These are phyloP conservation scores for Boletellus deceptivus DNA, from an alignment of 1,284 basidiomycete genomes.

Conservation along the genomic window DNA sequence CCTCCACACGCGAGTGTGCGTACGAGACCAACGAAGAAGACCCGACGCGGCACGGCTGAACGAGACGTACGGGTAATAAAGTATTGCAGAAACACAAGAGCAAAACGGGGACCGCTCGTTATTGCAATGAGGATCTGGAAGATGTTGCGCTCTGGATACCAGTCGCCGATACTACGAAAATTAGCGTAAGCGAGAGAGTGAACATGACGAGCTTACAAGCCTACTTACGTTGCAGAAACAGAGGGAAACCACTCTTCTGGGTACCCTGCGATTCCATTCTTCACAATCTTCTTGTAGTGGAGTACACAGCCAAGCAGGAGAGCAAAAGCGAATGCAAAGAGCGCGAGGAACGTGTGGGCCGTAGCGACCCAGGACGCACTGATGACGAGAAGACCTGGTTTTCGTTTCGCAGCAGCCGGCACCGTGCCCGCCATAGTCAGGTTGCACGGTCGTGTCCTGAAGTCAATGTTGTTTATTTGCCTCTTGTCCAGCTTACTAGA, in stretches of 20 bases:
- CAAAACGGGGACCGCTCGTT: conserved; percentile 81
- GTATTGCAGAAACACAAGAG: conserved; percentile 74
- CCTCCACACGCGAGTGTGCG: conserved; percentile 86
- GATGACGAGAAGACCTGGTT: conserved; percentile 31
- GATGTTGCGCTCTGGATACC: conserved; percentile 84
- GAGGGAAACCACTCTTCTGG: conserved; percentile 93
- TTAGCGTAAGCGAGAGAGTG: neutral
- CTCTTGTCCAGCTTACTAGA: neutral
- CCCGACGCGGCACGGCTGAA: conserved; percentile 50
- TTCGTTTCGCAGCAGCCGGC: conserved; percentile 4
- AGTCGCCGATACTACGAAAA: conserved; percentile 76
- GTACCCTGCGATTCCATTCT: conserved; percentile 83
- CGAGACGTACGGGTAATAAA: conserved; percentile 49
- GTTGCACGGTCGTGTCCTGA: neutral
- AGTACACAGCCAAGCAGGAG: conserved; percentile 67
- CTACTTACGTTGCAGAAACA: conserved; percentile 85
- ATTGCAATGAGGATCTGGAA: conserved; percentile 92
- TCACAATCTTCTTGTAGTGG: conserved; percentile 87
- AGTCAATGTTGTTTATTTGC: conserved; percentile 1
- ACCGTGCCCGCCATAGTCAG: conserved; percentile 19
- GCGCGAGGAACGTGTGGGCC: conserved; percentile 71
- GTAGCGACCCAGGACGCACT: conserved; percentile 55
- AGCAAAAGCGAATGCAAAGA: conserved; percentile 69
- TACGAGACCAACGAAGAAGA: conserved; percentile 66
- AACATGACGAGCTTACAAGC: neutral